Evolutionary conservation across 1,139 yeast species (phyloP), one percentile per base, ranked within the genome.

Genomic region (Suhomyces atakaporum): DNA sequence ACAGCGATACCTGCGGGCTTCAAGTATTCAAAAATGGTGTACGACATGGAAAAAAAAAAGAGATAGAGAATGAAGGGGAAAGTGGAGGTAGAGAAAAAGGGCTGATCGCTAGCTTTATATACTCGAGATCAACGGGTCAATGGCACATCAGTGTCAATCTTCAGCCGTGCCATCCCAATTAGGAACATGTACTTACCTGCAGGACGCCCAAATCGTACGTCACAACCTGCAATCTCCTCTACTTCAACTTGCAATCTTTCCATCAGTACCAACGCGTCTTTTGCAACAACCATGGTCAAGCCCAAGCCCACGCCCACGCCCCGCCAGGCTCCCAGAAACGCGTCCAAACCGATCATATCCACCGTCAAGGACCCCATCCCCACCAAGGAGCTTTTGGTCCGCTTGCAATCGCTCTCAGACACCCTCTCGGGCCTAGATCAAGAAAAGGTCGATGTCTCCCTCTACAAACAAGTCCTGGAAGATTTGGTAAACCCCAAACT

Each of bases 341-440:
- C 73, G 54, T 57, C 66, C 9, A 21, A 31, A n/a, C 22, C 18
- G 19, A 70, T 84, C 8, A 50, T 84, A 7, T 69, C 87, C 2
- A 69, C 84, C 1, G 71, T 79, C 1, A 65, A 69, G 14, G 67
- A 70, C 21, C 75, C 79, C 1, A 78, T 84, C 7, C 57, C 84
- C 0, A 69, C 82, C 10, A 79, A 79, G 45, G 88, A 81, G 33
- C 68, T 83, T n/a, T 47, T 69, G 21, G 44, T 46, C 6, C 53
- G 75, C 27, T 53, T 65, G 12, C 65, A 73, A 65, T 46, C 60
- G 2, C 66, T 86, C 19, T 78, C 79, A 35, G 79, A 79, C 33
- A 87, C 84, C 50, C 67, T 86, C 14, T 66, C 84, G 1, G 60
- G 72, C 3, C 51, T 82, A 7, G 82, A 81, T 36, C 92, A 83